Evolutionary conservation across 2,329 filamentous ascomycete genomes (phyloP).

Genomic region (Truncatella angustata): DNA sequence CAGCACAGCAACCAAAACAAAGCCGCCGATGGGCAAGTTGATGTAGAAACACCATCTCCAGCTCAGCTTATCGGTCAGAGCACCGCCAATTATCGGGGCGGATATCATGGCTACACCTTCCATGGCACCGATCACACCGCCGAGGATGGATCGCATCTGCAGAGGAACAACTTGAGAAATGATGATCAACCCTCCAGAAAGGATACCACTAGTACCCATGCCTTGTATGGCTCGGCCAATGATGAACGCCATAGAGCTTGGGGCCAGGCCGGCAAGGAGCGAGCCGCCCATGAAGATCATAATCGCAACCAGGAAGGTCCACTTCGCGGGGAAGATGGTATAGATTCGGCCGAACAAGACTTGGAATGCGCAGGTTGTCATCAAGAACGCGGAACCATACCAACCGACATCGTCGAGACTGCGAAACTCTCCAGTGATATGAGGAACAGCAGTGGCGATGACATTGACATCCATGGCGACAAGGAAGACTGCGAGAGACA

Average conservation of each 20-base stretch:
- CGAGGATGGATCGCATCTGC: slow-evolving; percentile 34
- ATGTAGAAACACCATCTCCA: slow-evolving; percentile 32
- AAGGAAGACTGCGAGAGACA: slow-evolving; percentile 10
- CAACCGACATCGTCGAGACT: slow-evolving; percentile 6
- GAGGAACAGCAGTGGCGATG: slow-evolving; percentile 19
- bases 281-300: slow-evolving; percentile 4
- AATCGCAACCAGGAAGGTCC: not conserved
- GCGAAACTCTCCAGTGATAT: slow-evolving; percentile 8
- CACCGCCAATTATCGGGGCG: slow-evolving; percentile 25
- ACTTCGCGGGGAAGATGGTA: not conserved
- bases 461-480: slow-evolving; percentile 14
- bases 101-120: slow-evolving; percentile 33
- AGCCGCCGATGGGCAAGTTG: slow-evolving; percentile 20
- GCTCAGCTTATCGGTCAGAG: slow-evolving; percentile 24
- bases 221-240: slow-evolving; percentile 36
- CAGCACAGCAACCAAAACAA: slow-evolving; percentile 19
- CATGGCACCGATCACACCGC: slow-evolving; percentile 34
- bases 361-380: slow-evolving; percentile 2
- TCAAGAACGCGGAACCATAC: slow-evolving; percentile 6
- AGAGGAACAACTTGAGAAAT: slow-evolving; percentile 30
- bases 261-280: slow-evolving; percentile 14
- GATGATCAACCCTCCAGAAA: slow-evolving; percentile 31
- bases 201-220: slow-evolving; percentile 33
- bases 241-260: slow-evolving; percentile 34
- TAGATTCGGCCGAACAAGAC: slow-evolving; percentile 5